phyloP scores from a whole-genome alignment of 1,284 basidiomycete species.

The Trichosporon asahii region DNA sequence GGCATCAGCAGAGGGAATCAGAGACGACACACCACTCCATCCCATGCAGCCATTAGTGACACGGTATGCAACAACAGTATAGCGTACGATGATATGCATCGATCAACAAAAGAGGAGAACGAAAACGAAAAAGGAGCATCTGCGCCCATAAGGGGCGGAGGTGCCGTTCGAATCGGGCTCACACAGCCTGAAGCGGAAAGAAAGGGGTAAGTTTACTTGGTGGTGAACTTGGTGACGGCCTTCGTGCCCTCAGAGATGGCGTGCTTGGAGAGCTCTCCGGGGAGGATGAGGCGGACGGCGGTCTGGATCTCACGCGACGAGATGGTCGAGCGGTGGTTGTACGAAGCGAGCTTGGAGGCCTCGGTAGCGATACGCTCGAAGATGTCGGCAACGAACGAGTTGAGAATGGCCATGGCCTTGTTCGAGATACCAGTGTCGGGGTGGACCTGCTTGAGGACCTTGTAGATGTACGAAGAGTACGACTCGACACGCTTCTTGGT shows the following conservation, averaged over 20 bases:
- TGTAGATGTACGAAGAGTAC: slow-evolving; percentile 93
- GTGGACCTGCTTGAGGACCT: slow-evolving; percentile 67
- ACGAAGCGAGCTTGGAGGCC: slow-evolving; percentile 83
- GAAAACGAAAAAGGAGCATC: slow-evolving; percentile 19
- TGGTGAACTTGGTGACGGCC: slow-evolving; percentile 59
- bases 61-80: background rate
- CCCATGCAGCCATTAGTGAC: no score
- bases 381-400: slow-evolving; percentile 90
- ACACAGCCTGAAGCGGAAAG: background rate
- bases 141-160: background rate
- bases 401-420: slow-evolving; percentile 93
- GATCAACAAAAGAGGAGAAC: slow-evolving; percentile 24
- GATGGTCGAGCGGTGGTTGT: slow-evolving; percentile 92
- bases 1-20: no score
- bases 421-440: slow-evolving; percentile 92
- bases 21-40: no score
- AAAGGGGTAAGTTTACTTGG: slow-evolving; percentile 44
- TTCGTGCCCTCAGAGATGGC: slow-evolving; percentile 72
- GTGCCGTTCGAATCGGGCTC: background rate
- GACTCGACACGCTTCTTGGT: slow-evolving; percentile 84
- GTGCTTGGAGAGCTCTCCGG: slow-evolving; percentile 75
- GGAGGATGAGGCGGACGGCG: slow-evolving; percentile 82
- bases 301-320: slow-evolving; percentile 93
- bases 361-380: slow-evolving; percentile 90
- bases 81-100: slow-evolving; percentile 22